Evolutionary conservation across 352 stramenopile species (phyloP).

Genomic region (Thraustotheca clavata): DNA sequence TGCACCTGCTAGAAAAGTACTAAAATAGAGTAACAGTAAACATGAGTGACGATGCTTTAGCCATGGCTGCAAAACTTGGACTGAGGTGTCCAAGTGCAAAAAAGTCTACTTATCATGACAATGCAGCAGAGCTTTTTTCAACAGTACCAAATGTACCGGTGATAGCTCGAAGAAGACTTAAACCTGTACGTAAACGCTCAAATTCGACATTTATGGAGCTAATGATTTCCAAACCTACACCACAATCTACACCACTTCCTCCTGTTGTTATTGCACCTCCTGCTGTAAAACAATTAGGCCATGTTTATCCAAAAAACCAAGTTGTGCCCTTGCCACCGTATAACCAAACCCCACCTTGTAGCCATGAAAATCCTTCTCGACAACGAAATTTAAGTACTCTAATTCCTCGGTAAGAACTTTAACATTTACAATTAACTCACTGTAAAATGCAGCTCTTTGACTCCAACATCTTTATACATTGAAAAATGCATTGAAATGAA

Average conservation of each 20-base stretch:
- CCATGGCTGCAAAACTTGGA: conserved; percentile 16
- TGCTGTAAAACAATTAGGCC: background rate
- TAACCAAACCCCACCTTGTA: background rate
- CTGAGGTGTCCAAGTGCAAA: background rate
- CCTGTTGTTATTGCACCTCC: background rate
- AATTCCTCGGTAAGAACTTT: background rate
- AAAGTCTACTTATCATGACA: conserved; percentile 17
- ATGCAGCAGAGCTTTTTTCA: conserved; percentile 8
- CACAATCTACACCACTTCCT: background rate
- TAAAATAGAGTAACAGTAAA: no score
- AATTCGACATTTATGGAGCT: conserved; percentile 2
- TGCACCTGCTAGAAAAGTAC: no score
- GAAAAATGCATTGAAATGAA: conserved; percentile 9
- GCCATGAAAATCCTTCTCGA: background rate
- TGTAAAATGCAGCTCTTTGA: background rate
- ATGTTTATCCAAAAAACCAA: conserved; percentile 8
- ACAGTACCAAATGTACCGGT: background rate
- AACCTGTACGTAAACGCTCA: background rate
- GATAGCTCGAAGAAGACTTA: background rate
- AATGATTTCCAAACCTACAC: background rate
- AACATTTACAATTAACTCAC: background rate
- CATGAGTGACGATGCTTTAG: conserved; percentile 17
- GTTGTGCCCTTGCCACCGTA: background rate
- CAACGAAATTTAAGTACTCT: background rate
- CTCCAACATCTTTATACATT: background rate